These are phyloP conservation scores for Leccinum incarnatum DNA, from an alignment of 768 basidiomycete genomes.

Conservation along the genomic window DNA sequence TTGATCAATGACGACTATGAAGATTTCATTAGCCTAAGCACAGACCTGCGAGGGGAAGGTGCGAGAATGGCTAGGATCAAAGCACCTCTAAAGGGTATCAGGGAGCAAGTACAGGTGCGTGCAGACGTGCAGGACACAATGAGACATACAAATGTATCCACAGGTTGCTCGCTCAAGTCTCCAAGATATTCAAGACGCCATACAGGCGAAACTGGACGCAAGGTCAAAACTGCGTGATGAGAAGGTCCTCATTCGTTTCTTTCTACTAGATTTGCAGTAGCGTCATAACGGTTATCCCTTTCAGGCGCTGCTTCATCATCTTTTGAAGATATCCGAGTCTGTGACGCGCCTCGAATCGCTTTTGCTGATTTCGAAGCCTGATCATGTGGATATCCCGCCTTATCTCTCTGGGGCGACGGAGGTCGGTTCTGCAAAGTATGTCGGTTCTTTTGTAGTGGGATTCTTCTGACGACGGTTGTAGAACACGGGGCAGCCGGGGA, in stretches of 20 bases:
- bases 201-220: slow-evolving; percentile 74
- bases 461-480: slow-evolving; percentile 27
- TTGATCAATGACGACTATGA: slow-evolving; percentile 98
- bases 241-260: slow-evolving; percentile 46
- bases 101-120: slow-evolving; percentile 66
- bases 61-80: slow-evolving; percentile 65
- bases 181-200: slow-evolving; percentile 63
- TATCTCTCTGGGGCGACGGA: slow-evolving; percentile 28
- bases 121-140: neutral
- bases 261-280: neutral
- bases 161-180: slow-evolving; percentile 62
- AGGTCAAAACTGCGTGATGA: slow-evolving; percentile 79
- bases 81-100: slow-evolving; percentile 62
- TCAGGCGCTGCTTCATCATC: slow-evolving; percentile 79
- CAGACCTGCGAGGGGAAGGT: slow-evolving; percentile 86
- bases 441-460: neutral
- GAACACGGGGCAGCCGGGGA: slow-evolving; percentile 60
- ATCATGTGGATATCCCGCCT: slow-evolving; percentile 32
- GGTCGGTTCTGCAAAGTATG: slow-evolving; percentile 38
- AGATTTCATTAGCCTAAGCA: slow-evolving; percentile 94
- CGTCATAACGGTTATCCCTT: slow-evolving; percentile 6
- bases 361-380: slow-evolving; percentile 58
- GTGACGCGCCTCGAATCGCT: slow-evolving; percentile 85
- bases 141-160: neutral
- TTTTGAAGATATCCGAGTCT: slow-evolving; percentile 92